Base-by-base conservation (phyloP, 1,284 basidiomycete genomes). In the Leccinum holopus region DNA sequence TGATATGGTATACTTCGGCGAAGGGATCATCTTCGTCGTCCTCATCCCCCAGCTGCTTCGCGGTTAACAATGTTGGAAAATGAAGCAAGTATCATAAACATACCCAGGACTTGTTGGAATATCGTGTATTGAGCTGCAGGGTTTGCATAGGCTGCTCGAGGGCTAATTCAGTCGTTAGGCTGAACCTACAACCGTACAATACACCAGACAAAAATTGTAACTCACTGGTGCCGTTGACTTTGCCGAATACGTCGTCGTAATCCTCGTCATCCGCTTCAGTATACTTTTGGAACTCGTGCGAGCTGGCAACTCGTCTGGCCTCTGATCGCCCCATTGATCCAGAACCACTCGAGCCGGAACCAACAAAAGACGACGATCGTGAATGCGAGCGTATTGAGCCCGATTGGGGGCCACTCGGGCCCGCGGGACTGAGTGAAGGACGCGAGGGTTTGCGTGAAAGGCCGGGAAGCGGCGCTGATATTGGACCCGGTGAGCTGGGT, bases 21-120 rank as follows among this genome's bases (percentile, higher is more conserved):
- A 98, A 98, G 1, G 95, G 95, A 80, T 97, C 95, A 62, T 92
- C 93, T 55, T 94, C 94, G 63, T 96, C 94, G 5, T 86, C 86
- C 35, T 91, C 89, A 58, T 94, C 92, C 7, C 89, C 91, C 11
- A 88, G 78, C 92, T 92, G 63, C 35, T 56, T 39, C 5, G 57
- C 25, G 39, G 51, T 70, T 2, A 59, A 49, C 28, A 57, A 37
- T 33, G 25, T 47, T 57, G 21, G 32, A 39, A 39, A 14, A 47
- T 25, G 44, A 65, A 57, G 63, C 58, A 28, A 61, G n/a, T 44
- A 49, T 1, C 54, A 21, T 57, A 32, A 57, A 62, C 83, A 18
- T 71, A 91, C 88, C 93, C 93, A 96, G 25, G 93, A 94, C 74
- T 87, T 89, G 73, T 90, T 94, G 25, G 94, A 94, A 51, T 95